phyloP scores from a whole-genome alignment of 495 filamentous ascomycete genomes.

The Penicillium angulare region DNA sequence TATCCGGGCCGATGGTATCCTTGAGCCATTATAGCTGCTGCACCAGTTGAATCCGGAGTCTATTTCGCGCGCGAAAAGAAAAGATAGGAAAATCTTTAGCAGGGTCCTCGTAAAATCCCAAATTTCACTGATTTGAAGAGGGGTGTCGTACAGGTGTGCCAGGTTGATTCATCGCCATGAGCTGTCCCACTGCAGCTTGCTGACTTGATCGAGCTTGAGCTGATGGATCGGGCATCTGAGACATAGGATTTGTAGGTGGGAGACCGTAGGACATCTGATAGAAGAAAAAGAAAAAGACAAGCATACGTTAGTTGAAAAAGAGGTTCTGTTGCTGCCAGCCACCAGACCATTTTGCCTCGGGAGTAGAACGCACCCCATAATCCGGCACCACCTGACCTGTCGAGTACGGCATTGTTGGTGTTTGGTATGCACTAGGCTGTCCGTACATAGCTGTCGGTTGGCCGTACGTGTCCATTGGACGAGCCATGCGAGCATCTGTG shows the following conservation, averaged over 20 bases:
- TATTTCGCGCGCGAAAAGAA: conserved; percentile 22
- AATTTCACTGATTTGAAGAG: conserved; percentile 25
- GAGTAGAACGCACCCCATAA: conserved; percentile 37
- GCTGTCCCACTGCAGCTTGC: conserved; percentile 41
- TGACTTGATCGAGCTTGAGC: conserved; percentile 36
- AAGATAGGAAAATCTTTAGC: conserved; percentile 26
- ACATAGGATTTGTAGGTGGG: conserved; percentile 31
- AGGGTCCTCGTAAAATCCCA: conserved; percentile 18
- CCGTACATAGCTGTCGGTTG: conserved; percentile 41
- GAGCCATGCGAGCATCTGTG: conserved; percentile 37
- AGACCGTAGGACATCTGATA: conserved; percentile 38
- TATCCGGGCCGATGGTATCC: conserved; percentile 39
- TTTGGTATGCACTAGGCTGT: conserved; percentile 38
- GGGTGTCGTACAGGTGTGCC: conserved; percentile 45
- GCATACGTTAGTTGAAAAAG: background rate
- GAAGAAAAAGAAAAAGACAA: background rate
- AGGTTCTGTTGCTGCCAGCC: background rate
- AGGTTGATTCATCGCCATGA: conserved; percentile 42
- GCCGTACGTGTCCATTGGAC: conserved; percentile 41
- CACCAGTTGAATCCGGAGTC: conserved; percentile 42
- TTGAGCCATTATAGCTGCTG: conserved; percentile 36
- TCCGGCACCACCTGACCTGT: conserved; percentile 43
- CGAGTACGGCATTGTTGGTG: conserved; percentile 39
- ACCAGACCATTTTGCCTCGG: background rate
- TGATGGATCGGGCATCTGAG: conserved; percentile 41